A percentile compares a stretch with the other conserved stretches of the same genome.
Conservation (phyloP, 345 rosid species). For the Erucastrum elatum region DNA sequence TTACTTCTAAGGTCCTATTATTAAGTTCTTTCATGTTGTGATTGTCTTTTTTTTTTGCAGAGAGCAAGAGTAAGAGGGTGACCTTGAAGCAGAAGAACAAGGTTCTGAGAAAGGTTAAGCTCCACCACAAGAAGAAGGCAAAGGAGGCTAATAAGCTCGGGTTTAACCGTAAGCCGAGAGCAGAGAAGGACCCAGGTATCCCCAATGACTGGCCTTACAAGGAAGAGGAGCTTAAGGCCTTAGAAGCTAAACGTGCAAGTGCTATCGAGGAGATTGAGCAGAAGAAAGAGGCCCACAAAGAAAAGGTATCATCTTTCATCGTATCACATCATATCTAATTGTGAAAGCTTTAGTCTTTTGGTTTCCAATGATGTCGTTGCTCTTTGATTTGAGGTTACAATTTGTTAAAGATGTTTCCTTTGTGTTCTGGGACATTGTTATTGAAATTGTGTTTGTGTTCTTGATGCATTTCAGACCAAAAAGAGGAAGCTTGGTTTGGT, state of each 20-base stretch:
- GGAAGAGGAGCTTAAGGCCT: slow-evolving; percentile 95
- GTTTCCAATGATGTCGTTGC: too few relatives aligned
- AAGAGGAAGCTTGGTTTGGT: slow-evolving; percentile 74
- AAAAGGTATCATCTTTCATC: slow-evolving; percentile 56
- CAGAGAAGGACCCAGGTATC: slow-evolving; percentile 94
- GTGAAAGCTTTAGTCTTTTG: too few relatives aligned
- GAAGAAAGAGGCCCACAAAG: slow-evolving; percentile 86
- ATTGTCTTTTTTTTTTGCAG: slow-evolving; percentile 39
- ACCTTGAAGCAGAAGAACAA: slow-evolving; percentile 80
- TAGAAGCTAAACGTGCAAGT: slow-evolving; percentile 86
- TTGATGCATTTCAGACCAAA: slow-evolving; percentile 48
- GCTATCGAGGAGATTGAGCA: slow-evolving; percentile 82
- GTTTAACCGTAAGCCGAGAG: slow-evolving; percentile 52
- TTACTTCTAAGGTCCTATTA: neutral
- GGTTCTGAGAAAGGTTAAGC: slow-evolving; percentile 83
- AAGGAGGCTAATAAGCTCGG: slow-evolving; percentile 90
- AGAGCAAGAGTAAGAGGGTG: slow-evolving; percentile 94
- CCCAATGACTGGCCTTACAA: slow-evolving; percentile 98
- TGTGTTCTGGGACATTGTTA: neutral
- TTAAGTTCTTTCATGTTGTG: neutral
- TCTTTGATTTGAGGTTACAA: neutral
- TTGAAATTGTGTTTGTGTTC: neutral
- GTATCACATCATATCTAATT: too few relatives aligned
- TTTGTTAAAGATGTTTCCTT: neutral
- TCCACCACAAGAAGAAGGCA: slow-evolving; percentile 95